Evolutionary conservation across 164 flowering plant genomes (phyloP), one percentile per base, ranked within the genome.

Genomic region (Stephania japonica): DNA sequence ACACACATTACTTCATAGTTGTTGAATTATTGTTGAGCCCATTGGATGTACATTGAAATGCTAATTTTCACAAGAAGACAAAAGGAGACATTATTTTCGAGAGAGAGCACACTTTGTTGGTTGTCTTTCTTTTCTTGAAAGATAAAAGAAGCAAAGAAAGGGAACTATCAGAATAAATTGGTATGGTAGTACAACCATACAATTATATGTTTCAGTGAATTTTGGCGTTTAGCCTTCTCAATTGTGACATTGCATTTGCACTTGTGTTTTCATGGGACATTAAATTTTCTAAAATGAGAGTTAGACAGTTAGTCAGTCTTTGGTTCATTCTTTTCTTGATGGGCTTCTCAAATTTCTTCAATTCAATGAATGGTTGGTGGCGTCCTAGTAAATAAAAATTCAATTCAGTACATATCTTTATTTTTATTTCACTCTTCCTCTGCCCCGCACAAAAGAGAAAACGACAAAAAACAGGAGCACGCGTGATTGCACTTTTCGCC

Each of bases 381-480:
- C 38, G 4, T 32, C 38, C 38, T 32, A 2, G 38, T 32, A 32
- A 32, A 32, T 32, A 32, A 47, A 47, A 47, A 9, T 47, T 47
- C 53, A 47, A 47, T 47, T 47, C 53, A 47, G 11, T 47, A 9
- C 53, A 16, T 56, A 56, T 16, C 68, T 26, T 6, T 73, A 64
- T 21, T 23, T 13, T 11, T 19, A n/a, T 41, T 5, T 67, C 53
- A 32, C 50, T 66, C 65, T 53, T 13, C 4, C 61, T 53, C 4
- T 32, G 38, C 61, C 1, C 62, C 62, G n/a, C 62, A 32, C 19
- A 1, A 44, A 61, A 19, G 12, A 27, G 5, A 68, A 69, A 25
- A 74, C 68, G 76, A 74, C 76, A 69, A 69, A 68, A 42, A 24
- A 2, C 43, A 74, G 38, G 38, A 32, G 76, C 76, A 74, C 72